These are phyloP conservation scores for Agarophyton chilense DNA, from an alignment of 23 red algal species.

Conservation along the genomic window DNA sequence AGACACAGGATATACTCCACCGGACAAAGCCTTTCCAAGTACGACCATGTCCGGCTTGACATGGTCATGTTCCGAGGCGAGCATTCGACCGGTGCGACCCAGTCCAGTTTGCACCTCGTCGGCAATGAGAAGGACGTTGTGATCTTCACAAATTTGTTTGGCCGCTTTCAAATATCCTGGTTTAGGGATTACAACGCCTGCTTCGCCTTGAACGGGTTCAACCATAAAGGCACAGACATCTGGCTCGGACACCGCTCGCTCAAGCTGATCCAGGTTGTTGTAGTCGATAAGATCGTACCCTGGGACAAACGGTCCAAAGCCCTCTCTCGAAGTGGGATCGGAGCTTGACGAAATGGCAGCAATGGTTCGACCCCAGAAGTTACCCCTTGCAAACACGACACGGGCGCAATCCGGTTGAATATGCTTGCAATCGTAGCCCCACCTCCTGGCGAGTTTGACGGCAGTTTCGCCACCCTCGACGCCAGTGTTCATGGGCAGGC, in stretches of 20 bases:
- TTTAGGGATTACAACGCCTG: constrained; percentile 90
- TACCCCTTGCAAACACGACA: constrained; percentile 87
- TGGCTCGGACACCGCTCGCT: constrained; percentile 63
- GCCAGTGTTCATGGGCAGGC: constrained; percentile 95
- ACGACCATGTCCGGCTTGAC: constrained; percentile 91
- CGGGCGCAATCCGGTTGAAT: constrained; percentile 68
- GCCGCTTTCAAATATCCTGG: constrained; percentile 81
- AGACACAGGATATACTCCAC: constrained; percentile 94
- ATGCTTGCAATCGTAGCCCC: constrained; percentile 96
- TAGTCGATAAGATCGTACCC: constrained; percentile 85
- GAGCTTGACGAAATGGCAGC: constrained; percentile 83
- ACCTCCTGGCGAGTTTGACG: constrained; percentile 93
- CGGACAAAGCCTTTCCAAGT: constrained; percentile 95
- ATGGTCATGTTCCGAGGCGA: constrained; percentile 82
- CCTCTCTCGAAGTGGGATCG: constrained; percentile 67
- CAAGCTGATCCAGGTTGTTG: constrained; percentile 79
- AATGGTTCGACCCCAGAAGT: constrained; percentile 95
- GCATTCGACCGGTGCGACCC: constrained; percentile 88
- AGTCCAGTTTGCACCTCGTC: constrained; percentile 98
- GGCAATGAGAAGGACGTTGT: constrained; percentile 92
- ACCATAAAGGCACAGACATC: constrained; percentile 98
- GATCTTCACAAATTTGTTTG: constrained; percentile 70
- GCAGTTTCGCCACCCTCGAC: constrained; percentile 97
- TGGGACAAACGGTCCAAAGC: constrained; percentile 93
- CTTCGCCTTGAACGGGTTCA: constrained; percentile 98